Base-by-base conservation (phyloP, 768 basidiomycete species). In the Podaxis mareebaensis region DNA sequence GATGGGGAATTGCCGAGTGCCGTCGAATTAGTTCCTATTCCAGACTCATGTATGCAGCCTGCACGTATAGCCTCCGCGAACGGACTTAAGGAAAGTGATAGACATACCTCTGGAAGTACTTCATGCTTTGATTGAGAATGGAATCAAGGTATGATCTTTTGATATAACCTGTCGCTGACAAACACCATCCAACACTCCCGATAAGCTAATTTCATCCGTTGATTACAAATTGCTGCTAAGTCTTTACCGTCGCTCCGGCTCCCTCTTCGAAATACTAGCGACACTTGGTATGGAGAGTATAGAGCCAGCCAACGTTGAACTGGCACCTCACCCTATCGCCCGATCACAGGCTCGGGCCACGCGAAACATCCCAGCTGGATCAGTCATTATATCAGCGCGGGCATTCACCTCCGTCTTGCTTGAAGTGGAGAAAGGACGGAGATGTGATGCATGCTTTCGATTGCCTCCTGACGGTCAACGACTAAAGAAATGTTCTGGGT, bases 401-500 rank as follows among this genome's bases (percentile, higher is more conserved):
- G 75, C 85, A 1, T 75, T 89, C 24, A 69, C 81, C 10, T 80
- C 78, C 22, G 74, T 80, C 22, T 76, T 92, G 5, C 75, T 89
- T 3, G 78, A 78, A 0, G 67, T 72, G 11, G 84, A 88, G 73
- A 91, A 91, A 67, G 82, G 87, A 13, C 77, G 70, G 20, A 77
- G 91, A 65, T 93, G 92, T 67, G 91, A 93, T 70, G 70, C 74
- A 28, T 93, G 91, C 68, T 82, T 86, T 66, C 74, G 75, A 3
- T 58, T 72, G 3, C 68, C 76, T 3, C 65, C 71, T 20, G 70
- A 74, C 40, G 63, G 57, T 17, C 65, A 66, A 12, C 69, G 64
- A 38, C 77, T 92, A 49, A 82, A 76, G 65, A 80, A 78, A 70
- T 93, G 91, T 66, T 80, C 84, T 3, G 85, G 86, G 12, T 93